A percentile compares a stretch with the other conserved stretches of the same genome.
phyloP scores from a whole-genome alignment of 768 basidiomycete genomes.

The Mycena venus region DNA sequence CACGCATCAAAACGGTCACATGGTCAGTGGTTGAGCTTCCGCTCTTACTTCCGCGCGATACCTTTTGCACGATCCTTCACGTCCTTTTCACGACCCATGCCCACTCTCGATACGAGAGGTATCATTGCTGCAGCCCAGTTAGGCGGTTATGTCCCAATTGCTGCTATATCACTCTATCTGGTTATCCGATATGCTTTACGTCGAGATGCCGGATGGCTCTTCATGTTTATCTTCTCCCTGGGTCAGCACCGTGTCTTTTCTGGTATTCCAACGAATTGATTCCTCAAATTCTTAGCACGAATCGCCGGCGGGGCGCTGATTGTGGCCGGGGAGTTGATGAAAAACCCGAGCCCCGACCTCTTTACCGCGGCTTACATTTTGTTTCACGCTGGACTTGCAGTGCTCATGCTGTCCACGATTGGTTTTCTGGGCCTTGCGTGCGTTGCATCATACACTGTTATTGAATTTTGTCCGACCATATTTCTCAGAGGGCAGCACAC shows the following conservation, averaged over 20 bases:
- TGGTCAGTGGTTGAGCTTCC: neutral
- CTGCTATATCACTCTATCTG: slow-evolving; percentile 59
- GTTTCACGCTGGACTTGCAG: slow-evolving; percentile 56
- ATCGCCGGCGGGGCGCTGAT: slow-evolving; percentile 69
- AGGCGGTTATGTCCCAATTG: slow-evolving; percentile 70
- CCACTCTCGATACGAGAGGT: slow-evolving; percentile 54
- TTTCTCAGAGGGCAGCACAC: slow-evolving; percentile 61
- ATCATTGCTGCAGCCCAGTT: slow-evolving; percentile 70
- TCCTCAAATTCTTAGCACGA: slow-evolving; percentile 56
- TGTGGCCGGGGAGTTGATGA: slow-evolving; percentile 63
- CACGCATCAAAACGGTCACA: slow-evolving; percentile 17
- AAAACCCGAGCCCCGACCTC: slow-evolving; percentile 54
- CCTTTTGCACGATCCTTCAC: slow-evolving; percentile 32
- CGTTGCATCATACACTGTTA: slow-evolving; percentile 32
- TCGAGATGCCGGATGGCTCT: slow-evolving; percentile 76
- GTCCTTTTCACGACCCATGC: slow-evolving; percentile 50
- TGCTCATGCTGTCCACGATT: slow-evolving; percentile 57
- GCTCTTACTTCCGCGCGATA: slow-evolving; percentile 23
- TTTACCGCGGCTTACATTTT: slow-evolving; percentile 68
- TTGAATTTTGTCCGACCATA: slow-evolving; percentile 37
- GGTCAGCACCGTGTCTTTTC: slow-evolving; percentile 53
- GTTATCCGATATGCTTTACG: slow-evolving; percentile 68
- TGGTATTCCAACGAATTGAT: neutral
- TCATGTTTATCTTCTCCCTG: slow-evolving; percentile 71
- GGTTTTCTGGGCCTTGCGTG: slow-evolving; percentile 68